Conservation (phyloP, 768 basidiomycete genomes). For the Tubosaeta sp. region DNA sequence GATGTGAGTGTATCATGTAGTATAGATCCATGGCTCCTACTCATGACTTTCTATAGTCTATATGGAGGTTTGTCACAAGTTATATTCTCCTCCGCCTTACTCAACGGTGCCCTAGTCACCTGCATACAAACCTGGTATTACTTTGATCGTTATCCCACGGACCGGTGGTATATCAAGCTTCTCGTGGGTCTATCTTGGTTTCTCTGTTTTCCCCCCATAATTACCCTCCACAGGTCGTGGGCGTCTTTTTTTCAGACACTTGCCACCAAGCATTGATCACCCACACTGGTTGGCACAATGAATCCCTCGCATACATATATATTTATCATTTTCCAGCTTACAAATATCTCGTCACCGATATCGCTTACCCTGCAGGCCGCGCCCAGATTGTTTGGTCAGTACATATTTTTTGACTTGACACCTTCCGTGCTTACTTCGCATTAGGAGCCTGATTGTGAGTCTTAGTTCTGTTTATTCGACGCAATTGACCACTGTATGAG, state of each 20-base stretch:
- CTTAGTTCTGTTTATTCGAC: neutral
- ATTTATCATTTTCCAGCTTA: constrained; percentile 36
- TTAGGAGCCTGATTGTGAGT: constrained; percentile 24
- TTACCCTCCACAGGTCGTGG: constrained; percentile 41
- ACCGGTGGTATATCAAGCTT: constrained; percentile 44
- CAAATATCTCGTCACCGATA: constrained; percentile 43
- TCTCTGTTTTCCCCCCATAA: neutral
- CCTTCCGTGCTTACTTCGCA: neutral
- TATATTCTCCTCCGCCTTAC: neutral
- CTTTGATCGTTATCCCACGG: constrained; percentile 43
- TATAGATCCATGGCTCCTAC: constrained; percentile 2
- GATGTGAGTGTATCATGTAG: constrained; percentile 34
- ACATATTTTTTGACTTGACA: neutral
- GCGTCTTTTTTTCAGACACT: constrained; percentile 48
- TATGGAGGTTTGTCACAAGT: constrained; percentile 42
- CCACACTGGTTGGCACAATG: constrained; percentile 38
- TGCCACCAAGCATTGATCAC: constrained; percentile 51
- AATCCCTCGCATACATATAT: neutral
- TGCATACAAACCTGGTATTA: constrained; percentile 55
- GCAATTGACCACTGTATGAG: constrained; percentile 8
- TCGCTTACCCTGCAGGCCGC: constrained; percentile 25
- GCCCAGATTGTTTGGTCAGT: constrained; percentile 42
- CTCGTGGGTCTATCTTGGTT: constrained; percentile 34
- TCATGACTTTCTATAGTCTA: constrained; percentile 32
- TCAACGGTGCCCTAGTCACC: constrained; percentile 37